Conservation (phyloP, 768 basidiomycete genomes). For the Boletus rubescentipes region DNA sequence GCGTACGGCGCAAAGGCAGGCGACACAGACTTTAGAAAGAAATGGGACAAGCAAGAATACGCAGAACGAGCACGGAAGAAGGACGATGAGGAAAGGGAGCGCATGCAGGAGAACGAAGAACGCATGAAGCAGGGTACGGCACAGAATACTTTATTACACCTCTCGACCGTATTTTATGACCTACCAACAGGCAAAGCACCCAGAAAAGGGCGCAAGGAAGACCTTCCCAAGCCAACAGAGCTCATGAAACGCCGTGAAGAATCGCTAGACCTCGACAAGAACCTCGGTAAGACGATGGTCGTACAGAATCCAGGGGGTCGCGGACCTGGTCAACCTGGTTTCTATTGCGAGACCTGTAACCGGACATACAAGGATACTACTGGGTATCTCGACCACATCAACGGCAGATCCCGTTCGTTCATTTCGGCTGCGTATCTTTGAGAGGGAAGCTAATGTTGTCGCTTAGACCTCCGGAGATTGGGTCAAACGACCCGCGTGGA, state of each 20-base stretch:
- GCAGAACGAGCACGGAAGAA: constrained; percentile 80
- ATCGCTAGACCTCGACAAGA: constrained; percentile 90
- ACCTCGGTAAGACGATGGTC: constrained; percentile 92
- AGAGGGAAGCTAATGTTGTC: not conserved
- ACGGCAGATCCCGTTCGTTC: constrained; percentile 85
- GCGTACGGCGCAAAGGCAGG: constrained; percentile 39
- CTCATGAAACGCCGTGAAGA: constrained; percentile 86
- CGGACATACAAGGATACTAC: constrained; percentile 91
- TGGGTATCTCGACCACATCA: constrained; percentile 95
- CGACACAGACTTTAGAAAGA: constrained; percentile 81
- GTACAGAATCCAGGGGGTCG: constrained; percentile 80
- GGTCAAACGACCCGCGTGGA: constrained; percentile 95
- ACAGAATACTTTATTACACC: not conserved
- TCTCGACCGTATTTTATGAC: not conserved
- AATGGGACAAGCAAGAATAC: constrained; percentile 95
- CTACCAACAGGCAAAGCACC: constrained; percentile 75
- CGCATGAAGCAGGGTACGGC: constrained; percentile 74
- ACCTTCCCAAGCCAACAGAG: constrained; percentile 91
- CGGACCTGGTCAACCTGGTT: constrained; percentile 90
- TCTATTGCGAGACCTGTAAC: constrained; percentile 89
- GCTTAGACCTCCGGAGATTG: constrained; percentile 80
- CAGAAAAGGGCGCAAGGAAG: constrained; percentile 58
- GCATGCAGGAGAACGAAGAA: constrained; percentile 85
- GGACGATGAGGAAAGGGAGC: constrained; percentile 75
- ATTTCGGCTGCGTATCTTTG: not conserved